Evolutionary conservation across 2,329 filamentous ascomycete genomes (phyloP).

Genomic region (Clarireedia paspali): DNA sequence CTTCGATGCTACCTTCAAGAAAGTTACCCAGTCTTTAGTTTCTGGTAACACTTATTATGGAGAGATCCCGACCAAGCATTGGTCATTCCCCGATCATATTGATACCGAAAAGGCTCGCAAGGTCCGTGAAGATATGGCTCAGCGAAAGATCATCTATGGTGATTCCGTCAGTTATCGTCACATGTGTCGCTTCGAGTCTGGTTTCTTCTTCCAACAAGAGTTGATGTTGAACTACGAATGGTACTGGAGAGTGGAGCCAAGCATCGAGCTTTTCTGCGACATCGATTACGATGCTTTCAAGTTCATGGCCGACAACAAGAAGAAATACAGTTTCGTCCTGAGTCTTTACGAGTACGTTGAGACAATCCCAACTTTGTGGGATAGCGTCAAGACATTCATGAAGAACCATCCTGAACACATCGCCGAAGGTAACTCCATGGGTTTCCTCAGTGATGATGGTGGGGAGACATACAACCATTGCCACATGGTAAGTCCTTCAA

Average conservation of each 20-base stretch:
- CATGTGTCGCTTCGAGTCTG: slow-evolving; percentile 99
- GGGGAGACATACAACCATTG: slow-evolving; percentile 94
- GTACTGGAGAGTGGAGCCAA: slow-evolving; percentile 99
- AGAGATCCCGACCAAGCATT: slow-evolving; percentile 83
- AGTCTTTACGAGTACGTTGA: slow-evolving; percentile 95
- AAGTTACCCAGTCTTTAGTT: slow-evolving; percentile 79
- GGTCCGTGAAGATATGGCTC: slow-evolving; percentile 88
- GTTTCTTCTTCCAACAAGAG: slow-evolving; percentile 96
- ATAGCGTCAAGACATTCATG: slow-evolving; percentile 92
- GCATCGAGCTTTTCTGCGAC: slow-evolving; percentile 93
- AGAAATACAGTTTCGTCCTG: slow-evolving; percentile 97
- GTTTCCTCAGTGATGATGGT: slow-evolving; percentile 83
- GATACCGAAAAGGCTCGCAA: slow-evolving; percentile 88
- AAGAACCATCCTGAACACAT: slow-evolving; percentile 85
- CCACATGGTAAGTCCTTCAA: slow-evolving; percentile 67
- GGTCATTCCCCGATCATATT: slow-evolving; percentile 95
- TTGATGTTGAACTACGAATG: slow-evolving; percentile 96
- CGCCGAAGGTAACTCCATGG: slow-evolving; percentile 75
- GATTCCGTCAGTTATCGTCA: slow-evolving; percentile 96
- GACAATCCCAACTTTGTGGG: slow-evolving; percentile 90
- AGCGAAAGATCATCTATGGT: slow-evolving; percentile 95
- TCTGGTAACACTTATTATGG: slow-evolving; percentile 91
- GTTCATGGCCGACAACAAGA: slow-evolving; percentile 90
- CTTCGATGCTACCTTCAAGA: slow-evolving; percentile 90
- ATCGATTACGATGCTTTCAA: slow-evolving; percentile 94